These are phyloP conservation scores for Naegleria gruberi DNA, from an alignment of 208 protist genomes.

Conservation along the genomic window DNA sequence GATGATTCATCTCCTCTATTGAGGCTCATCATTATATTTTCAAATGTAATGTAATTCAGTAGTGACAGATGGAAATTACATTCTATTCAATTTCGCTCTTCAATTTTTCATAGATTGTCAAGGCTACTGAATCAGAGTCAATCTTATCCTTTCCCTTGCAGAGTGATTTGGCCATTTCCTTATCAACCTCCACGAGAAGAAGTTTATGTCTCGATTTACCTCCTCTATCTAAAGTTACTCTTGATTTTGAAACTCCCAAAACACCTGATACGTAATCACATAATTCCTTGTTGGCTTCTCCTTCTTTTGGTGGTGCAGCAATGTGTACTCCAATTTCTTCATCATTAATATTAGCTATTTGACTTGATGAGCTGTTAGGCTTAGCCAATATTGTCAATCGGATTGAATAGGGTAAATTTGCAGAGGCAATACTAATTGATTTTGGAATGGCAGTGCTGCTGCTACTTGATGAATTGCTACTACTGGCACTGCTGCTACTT, in stretches of 20 bases:
- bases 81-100: not conserved
- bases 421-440: not conserved
- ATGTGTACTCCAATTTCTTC: not conserved
- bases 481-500: not conserved
- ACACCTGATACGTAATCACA: not conserved
- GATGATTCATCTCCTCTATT: too few species aligned
- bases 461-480: not conserved
- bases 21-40: too few species aligned
- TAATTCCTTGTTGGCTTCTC: slow-evolving; percentile 17
- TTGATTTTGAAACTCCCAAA: not conserved
- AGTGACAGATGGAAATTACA: too few species aligned
- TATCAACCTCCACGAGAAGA: not conserved
- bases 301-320: slow-evolving; percentile 4
- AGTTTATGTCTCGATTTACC: not conserved
- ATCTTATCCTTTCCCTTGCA: not conserved
- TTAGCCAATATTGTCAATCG: not conserved
- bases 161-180: not conserved
- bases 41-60: too few species aligned
- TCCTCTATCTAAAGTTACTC: not conserved
- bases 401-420: not conserved
- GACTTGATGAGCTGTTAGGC: not conserved
- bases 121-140: not conserved
- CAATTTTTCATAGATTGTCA: not conserved
- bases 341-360: not conserved
- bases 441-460: not conserved